Base-by-base conservation (phyloP, 768 basidiomycete genomes). In the Phanerochaete sordida region DNA sequence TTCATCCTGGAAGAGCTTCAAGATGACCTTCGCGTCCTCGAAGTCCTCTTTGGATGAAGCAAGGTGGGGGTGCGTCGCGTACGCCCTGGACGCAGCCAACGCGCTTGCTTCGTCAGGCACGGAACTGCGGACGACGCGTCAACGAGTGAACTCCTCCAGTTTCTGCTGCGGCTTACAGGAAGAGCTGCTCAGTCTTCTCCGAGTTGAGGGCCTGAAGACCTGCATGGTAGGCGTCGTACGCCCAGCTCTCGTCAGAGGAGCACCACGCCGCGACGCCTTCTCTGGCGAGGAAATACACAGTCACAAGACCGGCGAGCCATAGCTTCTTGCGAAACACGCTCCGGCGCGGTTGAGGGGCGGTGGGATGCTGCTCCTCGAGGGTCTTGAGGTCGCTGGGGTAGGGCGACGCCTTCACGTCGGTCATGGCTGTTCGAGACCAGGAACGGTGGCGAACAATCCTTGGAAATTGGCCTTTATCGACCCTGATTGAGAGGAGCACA, bases 41-140 rank as follows among this genome's bases (percentile, higher is more conserved):
- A 82, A 70, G 69, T 89, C 87, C 50, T 63, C 62, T 2, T 72
- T 61, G 23, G 86, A 84, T 9, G 89, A 88, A 3, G 89, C 90
- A 50, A 89, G 74, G 72, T 91, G 91, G 26, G 90, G 88, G 62
- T 86, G 84, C 2, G 82, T 81, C 1, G 87, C 85, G 68, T 84
- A 88, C 24, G 72, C 70, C 21, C 80, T 78, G 23, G 88, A 87
- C 5, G 82, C 77, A 28, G 75, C 76, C 1, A 85, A 65, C 1
- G 88, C 89, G 59, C 83, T 86, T 50, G 81, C 79, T 5, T 76
- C 66, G 61, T 77, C 80, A 1, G 88, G 89, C 12, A 87, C 69
- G 15, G 81, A 81, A 23, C 86, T 87, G 30, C 5, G 51, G 55
- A 13, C 31, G 45, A 43, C 21, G 21, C 50, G 50, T 30, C 27